phyloP scores from a whole-genome alignment of 176 grass and related monocot species.

The Dactylis glomerata region DNA sequence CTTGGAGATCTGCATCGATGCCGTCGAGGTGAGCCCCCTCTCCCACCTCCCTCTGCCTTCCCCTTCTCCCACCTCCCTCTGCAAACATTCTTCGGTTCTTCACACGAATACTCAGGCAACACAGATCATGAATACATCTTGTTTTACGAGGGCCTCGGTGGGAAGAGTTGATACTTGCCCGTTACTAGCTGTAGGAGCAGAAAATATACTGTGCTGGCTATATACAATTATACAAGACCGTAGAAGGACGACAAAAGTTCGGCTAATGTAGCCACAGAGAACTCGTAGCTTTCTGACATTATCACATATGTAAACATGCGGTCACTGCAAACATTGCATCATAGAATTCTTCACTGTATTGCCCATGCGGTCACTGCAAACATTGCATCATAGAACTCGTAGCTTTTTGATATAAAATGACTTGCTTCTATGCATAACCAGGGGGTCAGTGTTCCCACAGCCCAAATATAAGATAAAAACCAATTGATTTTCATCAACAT shows the following conservation, averaged over 20 bases:
- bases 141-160: conserved; percentile 90
- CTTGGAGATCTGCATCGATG: no score
- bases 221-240: background rate
- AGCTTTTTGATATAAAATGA: background rate
- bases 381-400: background rate
- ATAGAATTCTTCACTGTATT: background rate
- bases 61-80: no score
- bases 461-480: no score
- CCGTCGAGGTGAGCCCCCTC: no score
- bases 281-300: background rate
- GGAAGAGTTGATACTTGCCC: no score
- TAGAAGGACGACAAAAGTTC: background rate
- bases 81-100: conserved; percentile 87
- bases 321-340: background rate
- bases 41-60: no score
- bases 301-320: background rate
- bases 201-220: background rate
- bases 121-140: conserved; percentile 98
- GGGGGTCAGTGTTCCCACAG: no score
- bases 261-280: background rate
- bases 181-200: no score
- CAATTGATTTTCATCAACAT: no score
- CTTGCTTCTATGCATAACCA: background rate
- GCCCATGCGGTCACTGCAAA: no score
- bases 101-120: conserved; percentile 94